Base-by-base conservation (phyloP, 768 basidiomycete species). In the Podaxis sp. region DNA sequence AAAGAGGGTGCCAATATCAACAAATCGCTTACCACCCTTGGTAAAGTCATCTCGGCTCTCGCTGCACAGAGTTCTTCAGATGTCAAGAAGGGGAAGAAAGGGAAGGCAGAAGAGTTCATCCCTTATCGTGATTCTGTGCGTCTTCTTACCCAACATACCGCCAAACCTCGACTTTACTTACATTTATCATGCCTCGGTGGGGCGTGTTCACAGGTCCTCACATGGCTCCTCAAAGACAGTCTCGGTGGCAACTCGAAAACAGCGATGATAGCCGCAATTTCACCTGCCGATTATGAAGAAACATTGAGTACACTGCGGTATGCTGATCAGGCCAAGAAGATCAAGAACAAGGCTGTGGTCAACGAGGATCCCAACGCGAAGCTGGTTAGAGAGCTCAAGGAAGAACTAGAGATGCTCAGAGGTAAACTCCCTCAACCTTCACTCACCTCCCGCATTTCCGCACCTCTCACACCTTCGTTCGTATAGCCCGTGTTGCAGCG, bases 331-430 rank as follows among this genome's bases (percentile, higher is more conserved):
- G 96, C 96, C 37, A 99, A 99, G 89, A 96, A 96, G 88, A 99
- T 99, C 78, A 98, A 96, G 88, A 99, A 98, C 77, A 96, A 98
- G 80, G 96, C 97, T 15, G 87, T 99, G 63, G 93, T 99, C 67
- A 99, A 99, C 77, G 97, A 99, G 79, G 97, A 99, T 84, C 97
- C 97, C 36, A 99, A 98, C 70, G 96, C 96, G 72, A 98, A 95
- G 80, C 90, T 99, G 62, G 96, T 99, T 62, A 89, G 96, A 53
- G 96, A 99, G 76, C 90, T 99, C 74, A 99, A 99, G 77, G 97
- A 99, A 79, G 97, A 99, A 77, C 80, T 99, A 49, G 93, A 96
- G 73, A 81, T 91, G 78, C 89, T 98, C 51, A 85, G 95, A 81
- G 89, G 89, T 88, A 75, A 71, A 79, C 49, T 11, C 13, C 55